Evolutionary conservation across 371 early-diverging fungal species (phyloP).

Genomic region (Massospora cicadina): DNA sequence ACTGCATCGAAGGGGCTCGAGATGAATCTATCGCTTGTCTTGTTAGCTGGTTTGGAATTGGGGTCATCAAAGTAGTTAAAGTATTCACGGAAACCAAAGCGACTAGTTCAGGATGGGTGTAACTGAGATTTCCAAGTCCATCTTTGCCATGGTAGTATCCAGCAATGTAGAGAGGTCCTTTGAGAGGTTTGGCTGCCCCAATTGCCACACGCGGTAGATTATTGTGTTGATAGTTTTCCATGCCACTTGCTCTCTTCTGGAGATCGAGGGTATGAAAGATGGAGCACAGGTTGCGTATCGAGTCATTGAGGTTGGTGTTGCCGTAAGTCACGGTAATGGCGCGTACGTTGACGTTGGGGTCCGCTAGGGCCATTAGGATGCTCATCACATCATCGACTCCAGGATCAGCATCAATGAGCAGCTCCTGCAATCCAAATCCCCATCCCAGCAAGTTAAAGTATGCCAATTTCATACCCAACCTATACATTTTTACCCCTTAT

Average conservation of each 20-base stretch:
- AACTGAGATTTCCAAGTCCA: constrained; percentile 25
- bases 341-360: constrained; percentile 24
- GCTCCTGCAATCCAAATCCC: too few species aligned
- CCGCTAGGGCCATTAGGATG: constrained; percentile 23
- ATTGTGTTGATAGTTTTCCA: too few species aligned
- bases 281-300: constrained; percentile 17
- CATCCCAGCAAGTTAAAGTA: too few species aligned
- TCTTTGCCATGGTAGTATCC: constrained; percentile 29
- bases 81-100: constrained; percentile 21
- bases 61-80: too few species aligned
- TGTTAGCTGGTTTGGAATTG: too few species aligned
- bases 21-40: not conserved
- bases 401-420: constrained; percentile 16
- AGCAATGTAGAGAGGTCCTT: constrained; percentile 16
- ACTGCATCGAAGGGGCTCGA: constrained; percentile 18
- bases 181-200: constrained; percentile 24
- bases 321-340: constrained; percentile 31
- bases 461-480: too few species aligned
- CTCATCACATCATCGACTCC: constrained; percentile 30
- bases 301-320: constrained; percentile 22
- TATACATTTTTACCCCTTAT: too few species aligned
- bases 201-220: too few species aligned
- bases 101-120: constrained; percentile 19
- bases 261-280: constrained; percentile 12
- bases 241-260: too few species aligned